phyloP scores from a whole-genome alignment of 2,329 filamentous ascomycete species.

The Calonectria pauciramosa region DNA sequence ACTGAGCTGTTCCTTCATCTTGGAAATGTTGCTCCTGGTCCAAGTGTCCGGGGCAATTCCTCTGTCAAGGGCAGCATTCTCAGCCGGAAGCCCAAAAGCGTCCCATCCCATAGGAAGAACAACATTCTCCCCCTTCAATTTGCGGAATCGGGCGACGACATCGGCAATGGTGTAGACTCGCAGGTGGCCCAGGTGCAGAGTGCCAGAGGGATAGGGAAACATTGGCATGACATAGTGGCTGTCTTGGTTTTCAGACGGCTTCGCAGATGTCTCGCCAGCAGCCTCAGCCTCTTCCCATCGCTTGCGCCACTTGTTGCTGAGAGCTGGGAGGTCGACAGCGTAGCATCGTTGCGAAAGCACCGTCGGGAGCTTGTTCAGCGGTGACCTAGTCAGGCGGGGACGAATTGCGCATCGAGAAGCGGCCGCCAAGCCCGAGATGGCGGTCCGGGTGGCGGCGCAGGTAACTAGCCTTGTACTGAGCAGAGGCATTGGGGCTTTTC shows the following conservation, averaged over 20 bases:
- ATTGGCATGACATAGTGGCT: constrained; percentile 84
- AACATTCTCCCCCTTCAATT: constrained; percentile 80
- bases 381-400: constrained; percentile 33
- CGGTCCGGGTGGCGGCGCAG: constrained; percentile 39
- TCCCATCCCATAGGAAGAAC: constrained; percentile 96
- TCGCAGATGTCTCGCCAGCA: constrained; percentile 20
- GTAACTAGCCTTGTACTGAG: constrained; percentile 47
- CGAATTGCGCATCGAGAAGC: constrained; percentile 27
- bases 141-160: constrained; percentile 82
- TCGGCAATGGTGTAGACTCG: constrained; percentile 94
- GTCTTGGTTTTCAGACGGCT: constrained; percentile 42
- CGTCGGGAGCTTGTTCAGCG: constrained; percentile 14
- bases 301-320: constrained; percentile 66
- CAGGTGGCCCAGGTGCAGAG: constrained; percentile 87
- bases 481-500: constrained; percentile 45
- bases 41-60: constrained; percentile 83
- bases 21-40: constrained; percentile 84
- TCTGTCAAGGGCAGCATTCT: constrained; percentile 90
- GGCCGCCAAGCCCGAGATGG: constrained; percentile 28
- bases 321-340: constrained; percentile 61
- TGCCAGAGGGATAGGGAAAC: constrained; percentile 94
- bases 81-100: constrained; percentile 89
- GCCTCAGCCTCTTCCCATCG: constrained; percentile 53
- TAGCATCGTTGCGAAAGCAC: constrained; percentile 50
- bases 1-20: constrained; percentile 86